Evolutionary conservation across 495 filamentous ascomycete species (phyloP).

Genomic region (Neurospora intermedia): DNA sequence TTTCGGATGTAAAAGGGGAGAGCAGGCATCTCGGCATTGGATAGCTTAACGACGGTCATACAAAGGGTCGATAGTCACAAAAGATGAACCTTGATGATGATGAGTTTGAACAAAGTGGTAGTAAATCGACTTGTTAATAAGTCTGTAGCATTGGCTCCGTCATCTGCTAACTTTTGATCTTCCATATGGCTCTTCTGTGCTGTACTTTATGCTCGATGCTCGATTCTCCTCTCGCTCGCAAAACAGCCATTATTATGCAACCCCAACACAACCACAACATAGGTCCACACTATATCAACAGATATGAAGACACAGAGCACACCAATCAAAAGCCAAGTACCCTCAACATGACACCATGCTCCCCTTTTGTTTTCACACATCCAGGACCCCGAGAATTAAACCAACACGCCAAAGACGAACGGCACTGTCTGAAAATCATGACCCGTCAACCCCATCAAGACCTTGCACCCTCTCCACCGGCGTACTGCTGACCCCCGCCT

Average conservation of each 20-base stretch:
- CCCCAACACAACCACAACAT: not conserved
- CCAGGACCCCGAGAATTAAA: not conserved
- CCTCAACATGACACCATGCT: not conserved
- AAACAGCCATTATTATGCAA: not conserved
- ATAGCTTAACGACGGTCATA: not conserved
- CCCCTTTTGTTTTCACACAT: not conserved
- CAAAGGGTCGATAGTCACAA: not conserved
- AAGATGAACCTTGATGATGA: not conserved
- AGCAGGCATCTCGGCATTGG: not conserved
- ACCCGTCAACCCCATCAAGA: not conserved
- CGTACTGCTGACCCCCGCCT: constrained; percentile 13
- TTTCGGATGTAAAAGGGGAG: not conserved
- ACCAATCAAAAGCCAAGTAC: not conserved
- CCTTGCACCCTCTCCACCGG: not conserved
- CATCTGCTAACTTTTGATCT: not conserved
- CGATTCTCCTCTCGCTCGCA: not conserved
- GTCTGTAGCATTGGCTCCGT: not conserved
- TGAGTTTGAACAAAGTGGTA: not conserved
- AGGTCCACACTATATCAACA: not conserved
- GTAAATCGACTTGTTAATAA: not conserved
- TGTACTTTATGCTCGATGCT: not conserved
- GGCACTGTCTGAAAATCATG: not conserved
- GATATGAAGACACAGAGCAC: not conserved
- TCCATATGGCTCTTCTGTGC: not conserved
- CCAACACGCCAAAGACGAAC: not conserved